Base-by-base conservation (phyloP, 1,284 basidiomycete species). In the Apiotrichum laibachii region DNA sequence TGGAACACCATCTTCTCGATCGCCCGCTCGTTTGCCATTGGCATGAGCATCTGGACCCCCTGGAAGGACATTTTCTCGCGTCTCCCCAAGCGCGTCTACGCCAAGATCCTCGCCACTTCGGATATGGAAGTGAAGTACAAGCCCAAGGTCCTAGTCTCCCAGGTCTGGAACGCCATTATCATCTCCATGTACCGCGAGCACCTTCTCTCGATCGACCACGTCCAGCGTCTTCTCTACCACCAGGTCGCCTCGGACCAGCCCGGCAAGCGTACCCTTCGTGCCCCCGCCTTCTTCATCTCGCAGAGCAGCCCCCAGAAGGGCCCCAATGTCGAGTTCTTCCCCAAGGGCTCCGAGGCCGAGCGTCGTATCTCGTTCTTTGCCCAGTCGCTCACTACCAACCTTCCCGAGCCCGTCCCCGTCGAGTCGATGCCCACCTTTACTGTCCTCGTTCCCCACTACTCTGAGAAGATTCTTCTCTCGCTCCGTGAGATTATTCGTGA, bases 141-240 rank as follows among this genome's bases (percentile, higher is more conserved):
- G 80, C 93, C 93, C 45, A 97, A 96, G 86, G 92, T 97, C 37
- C 83, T 97, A 39, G 93, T 97, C 39, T 95, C 92, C 22, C 93
- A 97, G 79, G 91, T 96, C 61, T 96, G 93, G 93, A 97, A 97
- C 75, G 92, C 93, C 42, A 87, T 97, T 79, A 95, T 97, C 79
- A 96, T 97, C 66, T 96, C 92, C n/a, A 97, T 97, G 93, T 97
- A 96, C 78, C 88, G 93, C 71, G 93, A 96, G 77, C 93, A 96
- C 76, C 76, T 96, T n/a, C 81, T 96, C 43, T 95, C 92, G 51
- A 95, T 95, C 74, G 91, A 94, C 67, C 92, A 96, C 72, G 92
- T 96, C 39, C 92, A 95, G 80, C 92, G 92, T 72, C 80, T 96
- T 10, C 84, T 96, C 8, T 96, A 97, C 72, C 94, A 96, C 75